Percentiles rank a stretch among this genome's conserved stretches.
Evolutionary conservation across 2,329 filamentous ascomycete genomes (phyloP).

Genomic region (Hortaea werneckii): DNA sequence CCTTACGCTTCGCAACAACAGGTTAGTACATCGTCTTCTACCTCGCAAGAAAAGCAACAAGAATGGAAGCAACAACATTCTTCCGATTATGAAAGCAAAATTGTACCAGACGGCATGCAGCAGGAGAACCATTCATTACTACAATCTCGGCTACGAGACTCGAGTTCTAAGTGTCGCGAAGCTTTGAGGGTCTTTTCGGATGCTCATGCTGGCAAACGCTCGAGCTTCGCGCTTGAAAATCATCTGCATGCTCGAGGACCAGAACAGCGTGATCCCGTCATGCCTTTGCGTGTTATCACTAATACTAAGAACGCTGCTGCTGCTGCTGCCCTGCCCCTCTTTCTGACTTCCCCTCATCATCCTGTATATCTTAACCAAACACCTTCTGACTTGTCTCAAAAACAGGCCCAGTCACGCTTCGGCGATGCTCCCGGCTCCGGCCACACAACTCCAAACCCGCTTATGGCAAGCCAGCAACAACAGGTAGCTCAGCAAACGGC

Average conservation of each 20-base stretch:
- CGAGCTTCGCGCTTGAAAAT: not conserved
- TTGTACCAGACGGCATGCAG: not conserved
- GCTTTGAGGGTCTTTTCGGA: not conserved
- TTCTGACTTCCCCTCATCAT: conserved; percentile 2
- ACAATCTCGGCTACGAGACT: not conserved
- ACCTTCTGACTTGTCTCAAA: conserved; percentile 22
- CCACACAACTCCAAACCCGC: conserved; percentile 80
- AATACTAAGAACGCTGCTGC: not conserved
- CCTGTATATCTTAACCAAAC: conserved; percentile 5
- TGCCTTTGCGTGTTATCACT: not conserved
- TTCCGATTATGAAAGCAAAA: no score
- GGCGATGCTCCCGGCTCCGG: conserved; percentile 76
- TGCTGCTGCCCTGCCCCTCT: not conserved
- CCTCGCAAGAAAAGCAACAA: not conserved
- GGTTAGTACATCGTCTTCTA: conserved; percentile 25
- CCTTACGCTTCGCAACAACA: conserved; percentile 48
- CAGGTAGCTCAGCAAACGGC: conserved; percentile 14
- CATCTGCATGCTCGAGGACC: no score
- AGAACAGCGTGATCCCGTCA: no score
- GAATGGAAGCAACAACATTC: not conserved
- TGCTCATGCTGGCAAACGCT: not conserved
- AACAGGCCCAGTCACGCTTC: conserved; percentile 56
- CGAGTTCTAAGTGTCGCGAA: not conserved
- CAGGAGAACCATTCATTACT: not conserved
- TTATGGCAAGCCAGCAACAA: conserved; percentile 47